Evolutionary conservation across 176 grass and related monocot genomes (phyloP), one percentile per base, ranked within the genome.

Genomic region (Eremochloa ophiuroides): DNA sequence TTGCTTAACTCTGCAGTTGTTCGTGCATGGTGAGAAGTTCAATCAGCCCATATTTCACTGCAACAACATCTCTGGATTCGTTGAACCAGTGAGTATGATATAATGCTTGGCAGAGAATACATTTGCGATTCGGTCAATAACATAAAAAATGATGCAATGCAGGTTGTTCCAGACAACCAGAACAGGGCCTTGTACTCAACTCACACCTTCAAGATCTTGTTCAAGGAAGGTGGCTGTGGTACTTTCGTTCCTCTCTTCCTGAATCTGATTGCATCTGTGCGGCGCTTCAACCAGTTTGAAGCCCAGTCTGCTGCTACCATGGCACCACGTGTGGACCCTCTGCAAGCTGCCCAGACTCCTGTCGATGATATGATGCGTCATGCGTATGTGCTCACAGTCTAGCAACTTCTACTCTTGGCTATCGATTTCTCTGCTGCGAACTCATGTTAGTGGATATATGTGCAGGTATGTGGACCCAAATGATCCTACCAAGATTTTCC

Each of bases 151-250:
- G 34, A 4, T 46, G 7, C 7, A 41, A 86, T 84, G 66, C 69
- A 99, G 96, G 88, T 99, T 79, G 88, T 99, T 84, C 82, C 93
- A 40, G 96, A 95, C 12, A 76, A 63, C 55, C 93, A 95, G 76
- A 89, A 88, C 48, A 93, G 93, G 58, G 91, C 91, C 17, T 66
- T 99, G 16, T 95, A 99, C 83, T 99, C 96, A 0, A 99, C 93
- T 12, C 93, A 99, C 86, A 91, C 90, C 56, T 99, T 99, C 82
- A 99, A 99, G 91, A 93, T 99, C 84, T 84, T 99, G 86, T 99
- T 99, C 76, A 99, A 99, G 82, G 96, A 99, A 42, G 96, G 96
- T 1, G 96, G 96, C 4, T 99, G 96, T 34, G 93, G 96, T 15
- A 99, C 96, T 25, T 95, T 99, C 69, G 87, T 99, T 26, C 96